Base-by-base conservation (phyloP, 495 filamentous ascomycete genomes). In the Penicillium bialowiezense region DNA sequence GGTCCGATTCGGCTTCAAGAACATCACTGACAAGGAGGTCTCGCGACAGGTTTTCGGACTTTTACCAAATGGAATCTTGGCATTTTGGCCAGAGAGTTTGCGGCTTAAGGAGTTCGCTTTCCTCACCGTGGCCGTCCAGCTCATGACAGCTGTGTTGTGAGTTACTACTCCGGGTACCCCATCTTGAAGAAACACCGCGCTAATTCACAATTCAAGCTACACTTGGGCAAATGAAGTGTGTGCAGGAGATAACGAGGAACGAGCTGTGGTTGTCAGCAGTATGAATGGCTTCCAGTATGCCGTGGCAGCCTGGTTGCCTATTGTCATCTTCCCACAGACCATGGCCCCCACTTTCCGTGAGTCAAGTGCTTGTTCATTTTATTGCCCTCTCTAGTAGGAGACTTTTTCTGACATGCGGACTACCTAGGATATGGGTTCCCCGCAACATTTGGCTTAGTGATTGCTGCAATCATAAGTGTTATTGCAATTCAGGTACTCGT, bases 131-230 rank as follows among this genome's bases (percentile, higher is more conserved):
- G 50, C 50, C 8, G 46, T 58, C 9, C 65, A 68, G 32, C 56
- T 68, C 6, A 64, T 68, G 60, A 63, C 65, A 2, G 62, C 57
- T 5, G 53, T 68, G 2, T 67, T 59, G 63, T 64, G 48, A n/a
- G 42, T 36, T 44, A n/a, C 10, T 15, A 18, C 18, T 7, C 9
- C 9, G 4, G 12, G 12, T 3, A 38, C 31, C 19, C 15, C 23
- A 15, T 31, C 3, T 19, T 17, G 1, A 13, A 1, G 3, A 20
- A 32, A 6, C 3, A 7, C 15, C 5, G 20, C 3, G 18, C 9
- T 19, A 5, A 20, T 17, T 20, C n/a, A 44, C 23, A n/a, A 7
- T 18, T 5, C 9, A 28, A 56, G 54, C 26, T 61, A 61, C 45
- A 28, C 58, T 1, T 59, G 55, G 55, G 55, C 59, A 1, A 58